Evolutionary conservation across 2,329 filamentous ascomycete genomes (phyloP), one percentile per base, ranked within the genome.

Genomic region (Beauveria pseudobassiana): DNA sequence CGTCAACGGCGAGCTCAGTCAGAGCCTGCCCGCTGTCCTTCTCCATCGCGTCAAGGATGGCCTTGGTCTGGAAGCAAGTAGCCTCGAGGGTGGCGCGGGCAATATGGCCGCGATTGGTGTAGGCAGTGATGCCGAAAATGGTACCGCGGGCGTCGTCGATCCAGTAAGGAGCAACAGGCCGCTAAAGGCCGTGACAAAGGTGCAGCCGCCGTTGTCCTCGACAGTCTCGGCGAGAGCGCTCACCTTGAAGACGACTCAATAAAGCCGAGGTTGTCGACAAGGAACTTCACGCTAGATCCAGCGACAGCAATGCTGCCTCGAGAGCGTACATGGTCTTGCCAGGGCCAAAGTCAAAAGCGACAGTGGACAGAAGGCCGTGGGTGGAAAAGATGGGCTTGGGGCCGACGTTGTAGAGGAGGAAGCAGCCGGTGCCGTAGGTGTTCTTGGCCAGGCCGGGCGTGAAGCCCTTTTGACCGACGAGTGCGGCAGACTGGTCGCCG

Each of bases 381-480:
- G 79, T 85, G 0, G 90, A 93, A 62, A 93, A 86, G 61, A 93
- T 89, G 5, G 90, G 90, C 75, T 90, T 88, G 26, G 86, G 80
- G 26, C 90, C 90, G 16, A 92, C 87, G 69, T 95, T 93, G 76
- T 92, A 93, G 7, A 93, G 83, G 66, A 93, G 76, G 78, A 95
- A 95, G 73, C 90, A 93, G 24, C 90, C 90, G 0, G 90, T 93
- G 46, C 90, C 90, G 71, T 93, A 93, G 0, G 90, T 93, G 73
- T 93, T 93, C 79, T 93, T 93, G 55, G 90, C 90, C 61, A 83
- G 80, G 61, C 90, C 90, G 9, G 89, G 87, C 2, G 80, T 82
- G 73, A 93, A 93, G 2, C 87, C 89, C 71, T 88, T 88, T 70
- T 92, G 89, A 26, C 90, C 90, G 30, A 93, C 90, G 50, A 93